Evolutionary conservation across 1,139 yeast species (phyloP).

Genomic region (Sugiyamaella grinbergsii): DNA sequence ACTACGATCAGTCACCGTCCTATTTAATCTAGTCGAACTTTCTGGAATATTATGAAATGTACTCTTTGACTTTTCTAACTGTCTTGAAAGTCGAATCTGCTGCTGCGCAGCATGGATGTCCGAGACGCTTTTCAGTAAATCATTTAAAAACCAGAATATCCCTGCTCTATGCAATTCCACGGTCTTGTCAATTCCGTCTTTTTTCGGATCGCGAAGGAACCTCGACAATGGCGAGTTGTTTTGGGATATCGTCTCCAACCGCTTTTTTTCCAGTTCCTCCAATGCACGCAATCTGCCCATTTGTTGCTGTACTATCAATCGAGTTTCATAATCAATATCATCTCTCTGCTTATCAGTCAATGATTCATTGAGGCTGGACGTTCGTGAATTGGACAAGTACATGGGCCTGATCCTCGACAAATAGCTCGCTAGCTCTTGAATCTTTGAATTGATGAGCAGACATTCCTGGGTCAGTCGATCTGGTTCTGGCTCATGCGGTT

Average conservation of each 20-base stretch:
- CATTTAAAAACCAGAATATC: constrained; percentile 42
- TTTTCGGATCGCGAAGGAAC: constrained; percentile 34
- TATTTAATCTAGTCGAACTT: constrained; percentile 1
- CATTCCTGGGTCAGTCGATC: constrained; percentile 37
- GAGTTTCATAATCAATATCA: constrained; percentile 47
- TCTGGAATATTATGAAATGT: constrained; percentile 32
- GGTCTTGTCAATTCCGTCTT: constrained; percentile 36
- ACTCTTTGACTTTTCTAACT: constrained; percentile 39
- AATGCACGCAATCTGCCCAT: constrained; percentile 41
- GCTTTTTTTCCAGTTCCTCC: constrained; percentile 40
- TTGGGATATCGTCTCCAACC: constrained; percentile 26
- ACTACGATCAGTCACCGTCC: not conserved
- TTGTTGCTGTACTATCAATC: constrained; percentile 43
- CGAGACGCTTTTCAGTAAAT: constrained; percentile 39
- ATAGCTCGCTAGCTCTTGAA: constrained; percentile 32
- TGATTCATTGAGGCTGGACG: constrained; percentile 25
- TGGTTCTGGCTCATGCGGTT: constrained; percentile 12
- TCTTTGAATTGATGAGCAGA: constrained; percentile 30
- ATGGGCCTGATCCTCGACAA: constrained; percentile 37
- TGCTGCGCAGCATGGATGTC: constrained; percentile 44
- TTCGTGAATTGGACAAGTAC: constrained; percentile 36
- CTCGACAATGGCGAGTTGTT: constrained; percentile 25
- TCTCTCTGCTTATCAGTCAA: constrained; percentile 46
- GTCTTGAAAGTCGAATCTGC: constrained; percentile 42
- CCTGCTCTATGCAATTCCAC: constrained; percentile 41